Conservation (phyloP, 2,329 filamentous ascomycete genomes). For the Trichoderma aggressivum region DNA sequence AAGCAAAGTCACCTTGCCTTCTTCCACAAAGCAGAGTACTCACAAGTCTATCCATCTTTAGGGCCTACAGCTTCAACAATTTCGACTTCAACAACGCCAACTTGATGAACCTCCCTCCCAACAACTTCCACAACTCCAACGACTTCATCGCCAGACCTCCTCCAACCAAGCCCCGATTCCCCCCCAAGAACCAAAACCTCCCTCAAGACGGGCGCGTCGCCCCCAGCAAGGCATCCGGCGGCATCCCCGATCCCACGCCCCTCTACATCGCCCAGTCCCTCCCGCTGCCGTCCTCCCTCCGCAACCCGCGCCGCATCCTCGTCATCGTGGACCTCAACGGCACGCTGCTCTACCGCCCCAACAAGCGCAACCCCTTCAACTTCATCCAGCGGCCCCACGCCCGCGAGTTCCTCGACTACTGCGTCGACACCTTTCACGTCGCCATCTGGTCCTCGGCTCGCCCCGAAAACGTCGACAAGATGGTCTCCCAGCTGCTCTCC, state of each 20-base stretch:
- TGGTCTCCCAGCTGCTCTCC: constrained; percentile 64
- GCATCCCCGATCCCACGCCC: constrained; percentile 57
- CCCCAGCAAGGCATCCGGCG: constrained; percentile 46
- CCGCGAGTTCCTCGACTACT: constrained; percentile 65
- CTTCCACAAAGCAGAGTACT: neutral
- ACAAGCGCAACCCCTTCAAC: constrained; percentile 41
- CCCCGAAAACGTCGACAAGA: constrained; percentile 65
- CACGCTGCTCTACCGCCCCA: constrained; percentile 73
- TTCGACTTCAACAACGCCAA: neutral
- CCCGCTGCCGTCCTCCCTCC: constrained; percentile 39
- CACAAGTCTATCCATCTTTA: neutral
- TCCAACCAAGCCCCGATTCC: neutral
- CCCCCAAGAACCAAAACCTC: neutral
- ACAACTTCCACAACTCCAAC: neutral
- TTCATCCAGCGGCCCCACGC: constrained; percentile 69
- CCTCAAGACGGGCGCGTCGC: constrained; percentile 16
- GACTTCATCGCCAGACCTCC: neutral
- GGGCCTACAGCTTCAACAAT: neutral
- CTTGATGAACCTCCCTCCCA: neutral
- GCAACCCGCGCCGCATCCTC: constrained; percentile 61
- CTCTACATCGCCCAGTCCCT: constrained; percentile 59
- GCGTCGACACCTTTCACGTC: constrained; percentile 71
- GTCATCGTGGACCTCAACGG: constrained; percentile 92
- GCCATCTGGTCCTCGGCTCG: constrained; percentile 90
- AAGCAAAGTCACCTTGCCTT: neutral